These are phyloP conservation scores for Termitomyces sp. DNA, from an alignment of 768 basidiomycete genomes.

Conservation along the genomic window DNA sequence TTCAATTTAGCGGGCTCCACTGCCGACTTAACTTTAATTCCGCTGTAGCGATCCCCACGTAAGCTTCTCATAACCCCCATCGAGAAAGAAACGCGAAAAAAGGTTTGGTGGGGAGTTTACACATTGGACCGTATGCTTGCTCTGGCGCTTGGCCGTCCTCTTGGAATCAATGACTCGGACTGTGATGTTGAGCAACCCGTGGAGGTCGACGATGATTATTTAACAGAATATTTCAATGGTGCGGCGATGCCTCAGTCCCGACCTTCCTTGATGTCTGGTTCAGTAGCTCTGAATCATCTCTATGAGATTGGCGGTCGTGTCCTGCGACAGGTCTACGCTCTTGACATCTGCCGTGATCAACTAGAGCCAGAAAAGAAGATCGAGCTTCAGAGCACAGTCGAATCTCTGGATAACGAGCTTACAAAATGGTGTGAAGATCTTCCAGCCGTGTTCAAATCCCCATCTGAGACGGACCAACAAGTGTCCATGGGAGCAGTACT, in stretches of 20 bases:
- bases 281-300: slow-evolving; percentile 65
- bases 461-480: slow-evolving; percentile 69
- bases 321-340: slow-evolving; percentile 75
- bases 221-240: slow-evolving; percentile 68
- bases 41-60: slow-evolving; percentile 69
- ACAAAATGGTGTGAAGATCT: slow-evolving; percentile 81
- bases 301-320: slow-evolving; percentile 85
- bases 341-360: slow-evolving; percentile 71
- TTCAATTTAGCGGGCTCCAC: slow-evolving; percentile 6
- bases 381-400: slow-evolving; percentile 75
- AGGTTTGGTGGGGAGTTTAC: slow-evolving; percentile 95
- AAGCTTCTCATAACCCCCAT: slow-evolving; percentile 62
- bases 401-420: slow-evolving; percentile 70
- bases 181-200: slow-evolving; percentile 86
- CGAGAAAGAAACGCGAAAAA: slow-evolving; percentile 85
- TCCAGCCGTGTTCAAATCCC: slow-evolving; percentile 68
- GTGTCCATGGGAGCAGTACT: slow-evolving; percentile 82
- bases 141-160: slow-evolving; percentile 80
- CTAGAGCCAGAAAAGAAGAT: slow-evolving; percentile 68
- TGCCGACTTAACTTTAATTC: slow-evolving; percentile 12
- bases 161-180: slow-evolving; percentile 85
- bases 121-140: slow-evolving; percentile 90
- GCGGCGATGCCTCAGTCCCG: slow-evolving; percentile 47
- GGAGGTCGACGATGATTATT: slow-evolving; percentile 74
- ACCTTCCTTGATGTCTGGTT: slow-evolving; percentile 77